Evolutionary conservation across 2,329 filamentous ascomycete species (phyloP).

Genomic region (Tolypocladium pustulatum): DNA sequence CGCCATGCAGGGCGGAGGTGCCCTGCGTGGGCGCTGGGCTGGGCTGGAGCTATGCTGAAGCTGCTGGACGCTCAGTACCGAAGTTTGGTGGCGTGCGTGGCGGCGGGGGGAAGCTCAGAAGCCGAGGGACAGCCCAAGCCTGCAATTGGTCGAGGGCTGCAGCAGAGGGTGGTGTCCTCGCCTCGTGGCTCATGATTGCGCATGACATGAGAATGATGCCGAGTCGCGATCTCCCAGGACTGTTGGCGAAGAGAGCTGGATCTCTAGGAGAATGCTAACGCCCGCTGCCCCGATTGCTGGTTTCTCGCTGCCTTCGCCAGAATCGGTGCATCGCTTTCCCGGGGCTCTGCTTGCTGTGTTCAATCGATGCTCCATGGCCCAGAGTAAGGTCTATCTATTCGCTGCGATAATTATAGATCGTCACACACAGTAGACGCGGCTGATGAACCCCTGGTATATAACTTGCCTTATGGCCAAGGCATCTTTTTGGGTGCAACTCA

Average conservation of each 20-base stretch:
- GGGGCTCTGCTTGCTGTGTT: not conserved
- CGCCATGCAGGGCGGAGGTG: not conserved
- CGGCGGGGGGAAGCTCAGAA: not conserved
- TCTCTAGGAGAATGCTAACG: no score
- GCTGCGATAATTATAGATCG: no score
- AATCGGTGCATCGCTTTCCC: not conserved
- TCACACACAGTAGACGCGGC: no score
- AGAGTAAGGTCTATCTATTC: no score
- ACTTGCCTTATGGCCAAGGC: no score
- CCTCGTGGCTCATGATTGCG: not conserved
- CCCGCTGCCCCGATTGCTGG: no score
- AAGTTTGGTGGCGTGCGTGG: not conserved
- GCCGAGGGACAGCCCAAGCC: not conserved
- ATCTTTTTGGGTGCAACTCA: no score
- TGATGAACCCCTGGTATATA: no score
- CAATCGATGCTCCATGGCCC: no score
- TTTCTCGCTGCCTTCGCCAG: not conserved
- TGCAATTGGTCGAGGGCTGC: not conserved
- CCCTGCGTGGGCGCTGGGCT: not conserved
- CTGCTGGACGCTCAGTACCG: not conserved
- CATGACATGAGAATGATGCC: not conserved
- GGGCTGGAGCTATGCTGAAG: not conserved
- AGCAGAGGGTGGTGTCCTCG: not conserved
- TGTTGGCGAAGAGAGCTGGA: no score
- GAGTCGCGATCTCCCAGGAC: no score